Conservation (phyloP, 768 basidiomycete species). For the Mycena metata region DNA sequence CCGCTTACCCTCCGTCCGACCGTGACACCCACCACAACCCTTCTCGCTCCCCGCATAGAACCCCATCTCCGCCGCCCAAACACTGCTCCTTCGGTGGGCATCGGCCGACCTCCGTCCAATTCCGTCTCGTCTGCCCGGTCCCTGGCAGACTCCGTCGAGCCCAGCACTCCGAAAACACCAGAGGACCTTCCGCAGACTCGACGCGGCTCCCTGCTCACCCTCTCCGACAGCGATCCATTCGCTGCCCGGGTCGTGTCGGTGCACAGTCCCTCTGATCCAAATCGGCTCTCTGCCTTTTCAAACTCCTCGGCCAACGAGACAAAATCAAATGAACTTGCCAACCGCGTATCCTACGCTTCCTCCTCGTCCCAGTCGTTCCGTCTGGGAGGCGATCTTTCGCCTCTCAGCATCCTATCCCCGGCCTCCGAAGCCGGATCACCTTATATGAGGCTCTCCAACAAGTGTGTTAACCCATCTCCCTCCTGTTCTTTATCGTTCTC, state of each 20-base stretch:
- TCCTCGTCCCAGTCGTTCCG: slow-evolving; percentile 68
- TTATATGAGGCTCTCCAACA: slow-evolving; percentile 30
- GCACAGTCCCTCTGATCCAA: slow-evolving; percentile 58
- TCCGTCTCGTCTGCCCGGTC: slow-evolving; percentile 72
- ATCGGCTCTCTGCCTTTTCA: slow-evolving; percentile 67
- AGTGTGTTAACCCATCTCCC: slow-evolving; percentile 29
- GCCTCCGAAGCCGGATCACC: slow-evolving; percentile 30
- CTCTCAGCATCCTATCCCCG: slow-evolving; percentile 34
- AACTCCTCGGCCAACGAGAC: slow-evolving; percentile 63
- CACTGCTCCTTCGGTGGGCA: slow-evolving; percentile 43
- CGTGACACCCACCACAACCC: slow-evolving; percentile 31
- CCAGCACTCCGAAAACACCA: slow-evolving; percentile 60
- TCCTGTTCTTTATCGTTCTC: neutral
- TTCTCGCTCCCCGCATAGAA: slow-evolving; percentile 33
- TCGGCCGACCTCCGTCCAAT: slow-evolving; percentile 63
- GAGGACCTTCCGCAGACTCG: slow-evolving; percentile 57
- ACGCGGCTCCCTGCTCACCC: slow-evolving; percentile 69
- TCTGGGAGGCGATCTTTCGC: slow-evolving; percentile 47
- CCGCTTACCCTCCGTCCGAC: slow-evolving; percentile 58
- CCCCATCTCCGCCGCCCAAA: slow-evolving; percentile 32
- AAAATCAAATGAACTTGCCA: slow-evolving; percentile 55
- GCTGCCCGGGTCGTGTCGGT: slow-evolving; percentile 63
- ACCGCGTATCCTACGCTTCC: slow-evolving; percentile 69
- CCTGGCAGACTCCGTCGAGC: slow-evolving; percentile 66
- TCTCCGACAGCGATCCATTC: slow-evolving; percentile 77